Base-by-base conservation (phyloP, 805 yeast species). In the Tetrapisispora fleetii region DNA sequence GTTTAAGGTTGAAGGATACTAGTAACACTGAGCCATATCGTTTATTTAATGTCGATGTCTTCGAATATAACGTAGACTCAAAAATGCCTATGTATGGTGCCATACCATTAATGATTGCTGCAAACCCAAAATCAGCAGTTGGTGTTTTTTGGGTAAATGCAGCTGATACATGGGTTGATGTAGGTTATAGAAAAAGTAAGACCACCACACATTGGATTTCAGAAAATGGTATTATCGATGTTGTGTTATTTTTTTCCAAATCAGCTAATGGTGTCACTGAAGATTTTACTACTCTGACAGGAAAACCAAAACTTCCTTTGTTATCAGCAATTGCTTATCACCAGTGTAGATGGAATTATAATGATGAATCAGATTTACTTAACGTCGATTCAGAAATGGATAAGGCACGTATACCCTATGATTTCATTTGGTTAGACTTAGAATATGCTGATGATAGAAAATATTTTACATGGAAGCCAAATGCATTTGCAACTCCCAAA, bases 321-420 rank as follows among this genome's bases (percentile, higher is more conserved):
- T 53, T 81, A 40, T 85, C 89, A 58, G 73, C 96, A 0, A 64
- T 89, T 14, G 98, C 95, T 0, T 87, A 93, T 62, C 98, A 93
- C 62, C 99, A 93, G 67, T 91, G 96, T 62, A 77, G 98, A 59
- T 93, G 99, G 99, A 93, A 93, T 64, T 93, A 93, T 68, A 86
- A 87, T 61, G 90, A 85, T 57, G 90, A 86, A 60, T 73, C 74
- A 11, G 99, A 93, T 65, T 91, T 93, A 1, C 65, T 88, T n/a
- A 79, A 73, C 8, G 83, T 93, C 14, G 76, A 77, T 54, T 62
- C 72, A 1, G 74, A 78, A 48, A 83, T 93, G 75, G 98, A 91
- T 63, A 71, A 75, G 50, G 62, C 78, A 57, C 76, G 72, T 40
- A 80, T 93, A 50, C 97, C 98, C 2, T 85, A 81, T 62, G 99